Evolutionary conservation across 768 basidiomycete species (phyloP), one percentile per base, ranked within the genome.

Genomic region (Boletus coccyginus): DNA sequence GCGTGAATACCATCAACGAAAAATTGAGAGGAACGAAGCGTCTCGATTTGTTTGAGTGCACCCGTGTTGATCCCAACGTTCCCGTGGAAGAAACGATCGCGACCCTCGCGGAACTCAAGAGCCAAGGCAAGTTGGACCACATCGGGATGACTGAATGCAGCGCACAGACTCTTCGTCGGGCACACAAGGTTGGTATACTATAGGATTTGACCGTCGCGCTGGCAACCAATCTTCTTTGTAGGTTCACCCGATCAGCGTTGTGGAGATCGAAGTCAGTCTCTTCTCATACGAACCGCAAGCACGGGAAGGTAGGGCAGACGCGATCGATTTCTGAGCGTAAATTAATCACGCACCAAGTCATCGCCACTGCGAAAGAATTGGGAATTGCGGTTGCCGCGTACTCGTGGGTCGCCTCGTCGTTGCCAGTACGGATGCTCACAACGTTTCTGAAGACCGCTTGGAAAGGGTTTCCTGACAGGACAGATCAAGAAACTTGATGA

Each of bases 191-290:
- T 5, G 11, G 55, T 35, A n/a, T 38, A 13, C 3, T n/a, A 10
- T 16, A 6, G 12, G 3, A 11, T 14, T 9, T 4, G 44, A 50
- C 39, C 6, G 7, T 50, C 24, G 3, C 9, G 17, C 16, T 31
- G 29, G 24, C 17, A 27, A 14, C 46, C 32, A 17, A 24, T 7
- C 14, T 48, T 3, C 44, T 36, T 29, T 9, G 4, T 46, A 85
- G 79, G 74, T 85, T 19, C 73, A 79, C 47, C 83, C 80, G 1
- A 77, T 88, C 55, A 74, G 80, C 27, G 76, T 79, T 13, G 82
- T 86, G 12, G 87, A 90, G 66, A 85, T 88, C 48, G 88, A 90
- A 65, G 69, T 86, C 40, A 85, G 82, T 59, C 77, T 79, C 16
- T 86, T 81, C 75, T 74, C 78, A 2, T 83, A 82, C 50, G 81